Conservation (phyloP, 495 filamentous ascomycete species). For the Xylaria intraflava region DNA sequence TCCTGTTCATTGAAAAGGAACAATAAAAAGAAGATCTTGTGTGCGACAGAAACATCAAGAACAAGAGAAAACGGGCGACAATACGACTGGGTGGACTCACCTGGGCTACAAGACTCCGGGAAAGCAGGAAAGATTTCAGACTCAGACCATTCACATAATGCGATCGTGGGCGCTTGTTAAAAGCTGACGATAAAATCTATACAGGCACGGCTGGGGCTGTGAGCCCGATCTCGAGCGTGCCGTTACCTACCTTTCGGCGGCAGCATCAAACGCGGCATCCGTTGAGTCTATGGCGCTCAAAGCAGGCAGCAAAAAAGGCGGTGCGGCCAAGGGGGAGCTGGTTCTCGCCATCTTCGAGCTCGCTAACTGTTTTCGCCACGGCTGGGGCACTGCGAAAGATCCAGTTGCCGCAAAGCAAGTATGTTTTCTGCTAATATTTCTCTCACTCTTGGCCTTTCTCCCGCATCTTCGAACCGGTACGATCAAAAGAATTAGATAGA, state of each 20-base stretch:
- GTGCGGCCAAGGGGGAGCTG: conserved; percentile 91
- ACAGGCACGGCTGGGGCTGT: conserved; percentile 91
- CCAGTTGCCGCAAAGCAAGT: conserved; percentile 70
- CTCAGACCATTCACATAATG: not conserved
- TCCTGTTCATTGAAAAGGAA: too few species aligned
- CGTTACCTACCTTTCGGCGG: conserved; percentile 74
- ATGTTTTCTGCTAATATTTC: conserved; percentile 11
- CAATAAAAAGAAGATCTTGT: too few species aligned
- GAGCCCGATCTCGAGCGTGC: conserved; percentile 62
- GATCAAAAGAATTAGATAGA: not conserved
- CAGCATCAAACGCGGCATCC: conserved; percentile 83
- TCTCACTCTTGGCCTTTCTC: not conserved
- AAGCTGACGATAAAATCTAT: conserved; percentile 14
- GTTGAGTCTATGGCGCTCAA: conserved; percentile 77
- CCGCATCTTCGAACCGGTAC: not conserved
- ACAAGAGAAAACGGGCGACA: not conserved
- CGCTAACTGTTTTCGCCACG: conserved; percentile 92
- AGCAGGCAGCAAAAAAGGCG: conserved; percentile 86
- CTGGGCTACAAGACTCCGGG: not conserved
- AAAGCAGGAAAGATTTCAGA: not conserved
- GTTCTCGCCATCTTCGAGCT: conserved; percentile 95
- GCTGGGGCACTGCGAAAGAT: conserved; percentile 90
- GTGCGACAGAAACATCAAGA: too few species aligned
- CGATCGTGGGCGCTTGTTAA: not conserved
- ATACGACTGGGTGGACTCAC: not conserved